Evolutionary conservation across 2,329 filamentous ascomycete genomes (phyloP).

Genomic region (Aspergillus sp.): DNA sequence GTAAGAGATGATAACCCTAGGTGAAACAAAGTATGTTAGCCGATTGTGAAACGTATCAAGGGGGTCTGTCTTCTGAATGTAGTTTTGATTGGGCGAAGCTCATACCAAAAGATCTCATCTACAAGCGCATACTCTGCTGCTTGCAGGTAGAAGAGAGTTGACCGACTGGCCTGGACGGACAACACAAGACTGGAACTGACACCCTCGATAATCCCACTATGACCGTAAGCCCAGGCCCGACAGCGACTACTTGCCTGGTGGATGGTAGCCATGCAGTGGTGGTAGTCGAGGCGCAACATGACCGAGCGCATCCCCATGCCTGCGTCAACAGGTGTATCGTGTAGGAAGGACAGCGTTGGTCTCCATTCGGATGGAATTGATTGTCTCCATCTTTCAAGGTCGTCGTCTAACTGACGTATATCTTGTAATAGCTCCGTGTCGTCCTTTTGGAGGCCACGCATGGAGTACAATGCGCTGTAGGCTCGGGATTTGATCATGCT

Average conservation of each 20-base stretch:
- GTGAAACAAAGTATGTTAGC: background rate
- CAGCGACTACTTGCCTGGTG: constrained; percentile 53
- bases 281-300: constrained; percentile 52
- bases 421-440: constrained; percentile 52
- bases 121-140: constrained; percentile 40
- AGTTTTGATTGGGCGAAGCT: constrained; percentile 14
- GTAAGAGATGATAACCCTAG: constrained; percentile 54
- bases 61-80: too few relatives aligned
- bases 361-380: constrained; percentile 44
- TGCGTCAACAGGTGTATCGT: constrained; percentile 20
- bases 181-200: constrained; percentile 51
- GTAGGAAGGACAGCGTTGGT: constrained; percentile 44
- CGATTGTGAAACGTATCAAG: background rate
- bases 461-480: constrained; percentile 47
- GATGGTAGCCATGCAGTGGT: constrained; percentile 52
- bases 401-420: constrained; percentile 54
- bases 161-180: constrained; percentile 53
- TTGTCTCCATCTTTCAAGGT: constrained; percentile 52
- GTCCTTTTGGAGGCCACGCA: constrained; percentile 43
- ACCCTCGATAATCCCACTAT: constrained; percentile 37
- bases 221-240: constrained; percentile 34
- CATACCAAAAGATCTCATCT: constrained; percentile 48
- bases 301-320: constrained; percentile 46
- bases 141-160: constrained; percentile 48
- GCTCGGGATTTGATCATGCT: constrained; percentile 50